phyloP scores from a whole-genome alignment of 2,329 filamentous ascomycete species.

The Elsinoe necatrix region DNA sequence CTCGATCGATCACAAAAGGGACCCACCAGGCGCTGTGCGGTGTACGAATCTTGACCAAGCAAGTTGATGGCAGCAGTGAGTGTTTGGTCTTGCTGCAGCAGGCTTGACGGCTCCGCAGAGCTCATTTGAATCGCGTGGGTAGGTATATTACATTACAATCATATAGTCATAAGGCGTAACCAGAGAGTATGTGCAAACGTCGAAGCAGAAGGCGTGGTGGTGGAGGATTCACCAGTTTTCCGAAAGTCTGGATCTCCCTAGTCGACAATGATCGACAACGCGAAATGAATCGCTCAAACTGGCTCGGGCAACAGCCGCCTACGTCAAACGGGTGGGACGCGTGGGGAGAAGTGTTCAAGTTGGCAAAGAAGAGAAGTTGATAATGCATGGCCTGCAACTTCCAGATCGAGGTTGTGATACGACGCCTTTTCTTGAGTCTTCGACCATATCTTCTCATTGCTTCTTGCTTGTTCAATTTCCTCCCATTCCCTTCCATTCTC shows the following conservation, averaged over 20 bases:
- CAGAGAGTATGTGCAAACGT: background rate
- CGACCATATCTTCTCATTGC: background rate
- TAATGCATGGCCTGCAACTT: background rate
- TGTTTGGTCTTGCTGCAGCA: conserved; percentile 16
- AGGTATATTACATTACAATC: conserved; percentile 11
- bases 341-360: background rate
- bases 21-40: conserved; percentile 18
- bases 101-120: conserved; percentile 3
- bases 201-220: background rate
- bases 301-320: conserved; percentile 3
- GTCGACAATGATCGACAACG: background rate
- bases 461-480: background rate
- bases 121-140: conserved; percentile 2
- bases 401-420: background rate
- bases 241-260: background rate
- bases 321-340: conserved; percentile 7
- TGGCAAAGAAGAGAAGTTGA: background rate
- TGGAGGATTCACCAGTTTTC: background rate
- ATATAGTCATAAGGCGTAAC: background rate
- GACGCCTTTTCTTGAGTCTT: background rate
- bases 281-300: conserved; percentile 8
- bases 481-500: background rate
- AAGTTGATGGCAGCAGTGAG: conserved; percentile 16
- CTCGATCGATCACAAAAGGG: background rate
- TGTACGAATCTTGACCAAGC: conserved; percentile 18